Evolutionary conservation across 2,329 filamentous ascomycete genomes (phyloP), one percentile per base, ranked within the genome.

Genomic region (Biscogniauxia sp.): DNA sequence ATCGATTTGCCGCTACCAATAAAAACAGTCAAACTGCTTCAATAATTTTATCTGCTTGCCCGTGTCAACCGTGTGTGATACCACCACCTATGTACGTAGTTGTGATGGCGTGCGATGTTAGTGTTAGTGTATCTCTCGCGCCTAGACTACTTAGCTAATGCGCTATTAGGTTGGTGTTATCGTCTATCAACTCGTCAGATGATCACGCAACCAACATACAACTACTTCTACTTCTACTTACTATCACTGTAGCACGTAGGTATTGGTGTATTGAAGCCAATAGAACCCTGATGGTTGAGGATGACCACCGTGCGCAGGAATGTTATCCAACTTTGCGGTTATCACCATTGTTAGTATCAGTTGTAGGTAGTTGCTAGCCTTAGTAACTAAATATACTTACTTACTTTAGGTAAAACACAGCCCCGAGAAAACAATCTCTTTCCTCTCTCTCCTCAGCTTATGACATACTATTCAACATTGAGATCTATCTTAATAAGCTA

Each of bases 1-100:
- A 65, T 64, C 61, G 65, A 63, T 66, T 63, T 58, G 65, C 62
- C 57, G 66, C 68, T 68, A 65, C 68, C 68, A 68, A 66, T 58
- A 60, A 63, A 63, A 64, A 57, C 23, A 15, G 32, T 26, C 49
- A 49, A 51, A 13, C 17, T 57, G 11, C 32, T 23, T 23, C 3
- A 53, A 17, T 45, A 45, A 32, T 13, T 45, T 45, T 11, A n/a
- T 45, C 9, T 45, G 5, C 37, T 17, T 45, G 28, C 28, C 28
- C 13, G 37, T 45, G 37, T 13, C 37, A 15, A 45, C 11, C 2
- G 5, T 45, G 5, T 17, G 17, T 45, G 37, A 45, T 45, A 45
- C 15, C 2, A 45, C 15, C 2, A 5, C 5, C 23, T 23, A 23
- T 23, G 23, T 23, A 23, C 23, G n/a, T n/a, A n/a, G n/a, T 23